Evolutionary conservation across 2,329 filamentous ascomycete genomes (phyloP).

Genomic region (Iodosphaeria phyllophila): DNA sequence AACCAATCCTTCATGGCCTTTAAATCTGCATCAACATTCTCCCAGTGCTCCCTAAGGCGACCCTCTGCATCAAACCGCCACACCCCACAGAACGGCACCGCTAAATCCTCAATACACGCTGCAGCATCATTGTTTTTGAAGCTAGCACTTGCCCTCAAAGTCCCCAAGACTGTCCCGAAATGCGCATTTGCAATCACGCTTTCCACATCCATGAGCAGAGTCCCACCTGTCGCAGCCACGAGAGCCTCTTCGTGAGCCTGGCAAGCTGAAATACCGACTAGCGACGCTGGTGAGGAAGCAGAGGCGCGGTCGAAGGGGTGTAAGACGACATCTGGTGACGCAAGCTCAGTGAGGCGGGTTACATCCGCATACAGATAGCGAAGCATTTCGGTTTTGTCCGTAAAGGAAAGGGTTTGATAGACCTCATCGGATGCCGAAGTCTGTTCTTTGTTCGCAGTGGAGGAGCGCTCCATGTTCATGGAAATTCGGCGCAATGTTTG

Average conservation of each 20-base stretch:
- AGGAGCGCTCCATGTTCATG: too few relatives aligned
- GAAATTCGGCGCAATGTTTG: too few relatives aligned
- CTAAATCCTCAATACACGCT: background rate
- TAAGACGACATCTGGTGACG: conserved; percentile 4
- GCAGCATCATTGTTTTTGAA: too few relatives aligned
- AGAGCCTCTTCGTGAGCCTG: conserved; percentile 3
- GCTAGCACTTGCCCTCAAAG: conserved; percentile 4
- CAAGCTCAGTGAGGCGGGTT: conserved; percentile 5
- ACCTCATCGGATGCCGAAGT: too few relatives aligned
- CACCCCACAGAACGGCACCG: conserved; percentile 6
- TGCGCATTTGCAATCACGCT: conserved; percentile 4
- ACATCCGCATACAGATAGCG: conserved; percentile 7
- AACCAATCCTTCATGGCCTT: conserved; percentile 1
- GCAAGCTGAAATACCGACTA: too few relatives aligned
- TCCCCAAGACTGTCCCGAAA: conserved; percentile 8
- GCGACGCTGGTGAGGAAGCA: too few relatives aligned
- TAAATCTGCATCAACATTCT: conserved; percentile 5
- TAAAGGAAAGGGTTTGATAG: background rate
- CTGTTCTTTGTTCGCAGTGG: too few relatives aligned
- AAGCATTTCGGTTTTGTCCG: conserved; percentile 3
- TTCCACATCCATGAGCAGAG: conserved; percentile 7
- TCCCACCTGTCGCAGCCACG: conserved; percentile 2
- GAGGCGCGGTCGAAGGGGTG: conserved; percentile 5
- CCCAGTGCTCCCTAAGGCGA: conserved; percentile 9
- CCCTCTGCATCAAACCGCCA: conserved; percentile 6